Conservation (phyloP, 73 alveolate species). For the Paramecium pentaurelia region DNA sequence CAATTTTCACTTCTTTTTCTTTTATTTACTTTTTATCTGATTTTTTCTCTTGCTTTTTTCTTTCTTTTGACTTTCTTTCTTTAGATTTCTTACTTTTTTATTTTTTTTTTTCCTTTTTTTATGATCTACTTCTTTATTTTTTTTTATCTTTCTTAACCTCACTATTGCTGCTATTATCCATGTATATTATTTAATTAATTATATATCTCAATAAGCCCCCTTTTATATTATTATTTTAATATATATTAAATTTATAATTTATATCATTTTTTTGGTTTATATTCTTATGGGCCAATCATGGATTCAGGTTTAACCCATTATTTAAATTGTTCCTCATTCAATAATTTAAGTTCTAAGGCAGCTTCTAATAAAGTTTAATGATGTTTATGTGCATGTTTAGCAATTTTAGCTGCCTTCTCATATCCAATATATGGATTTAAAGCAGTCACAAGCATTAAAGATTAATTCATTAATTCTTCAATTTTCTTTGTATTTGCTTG, state of each 20-base stretch:
- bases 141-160: background rate
- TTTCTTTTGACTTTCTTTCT: background rate
- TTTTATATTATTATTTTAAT: background rate
- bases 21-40: background rate
- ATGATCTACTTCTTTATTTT: background rate
- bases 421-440: constrained; percentile 98
- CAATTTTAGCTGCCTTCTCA: constrained; percentile 97
- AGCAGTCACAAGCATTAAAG: constrained; percentile 98
- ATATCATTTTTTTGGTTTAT: background rate
- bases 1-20: background rate
- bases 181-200: background rate
- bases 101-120: background rate
- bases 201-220: background rate
- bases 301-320: constrained; percentile 75
- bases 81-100: constrained; percentile 7
- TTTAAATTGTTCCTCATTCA: constrained; percentile 84
- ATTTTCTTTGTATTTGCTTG: constrained; percentile 73
- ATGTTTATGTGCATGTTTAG: constrained; percentile 94
- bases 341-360: constrained; percentile 78
- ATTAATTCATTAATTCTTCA: constrained; percentile 75
- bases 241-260: background rate
- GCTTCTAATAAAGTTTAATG: constrained; percentile 84
- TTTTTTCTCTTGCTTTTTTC: background rate
- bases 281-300: constrained; percentile 59
- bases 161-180: background rate